Evolutionary conservation across 1,139 yeast species (phyloP).

Genomic region (Saccharomyces uvarum): DNA sequence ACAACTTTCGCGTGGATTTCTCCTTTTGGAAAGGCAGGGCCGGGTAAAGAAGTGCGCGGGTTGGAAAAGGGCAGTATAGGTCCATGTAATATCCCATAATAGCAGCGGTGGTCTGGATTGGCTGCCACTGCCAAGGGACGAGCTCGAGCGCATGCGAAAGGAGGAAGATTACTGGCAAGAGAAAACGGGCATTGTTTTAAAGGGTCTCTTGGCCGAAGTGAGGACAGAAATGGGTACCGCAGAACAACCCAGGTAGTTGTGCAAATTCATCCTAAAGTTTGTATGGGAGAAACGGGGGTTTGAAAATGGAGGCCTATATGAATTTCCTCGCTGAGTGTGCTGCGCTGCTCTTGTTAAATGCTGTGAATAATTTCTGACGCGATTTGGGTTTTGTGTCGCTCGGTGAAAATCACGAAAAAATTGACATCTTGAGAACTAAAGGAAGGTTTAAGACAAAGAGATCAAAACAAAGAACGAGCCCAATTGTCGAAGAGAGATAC

Average conservation of each 20-base stretch:
- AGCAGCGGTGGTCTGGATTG: neutral
- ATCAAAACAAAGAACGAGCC: neutral
- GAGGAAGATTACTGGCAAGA: neutral
- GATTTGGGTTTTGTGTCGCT: neutral
- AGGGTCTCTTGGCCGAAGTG: neutral
- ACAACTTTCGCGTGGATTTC: neutral
- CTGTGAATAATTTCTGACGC: neutral
- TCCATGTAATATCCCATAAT: neutral
- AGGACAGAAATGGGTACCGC: neutral
- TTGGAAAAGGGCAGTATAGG: neutral
- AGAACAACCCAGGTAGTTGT: neutral
- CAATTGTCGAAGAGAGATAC: neutral
- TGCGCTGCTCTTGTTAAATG: neutral
- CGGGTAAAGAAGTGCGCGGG: neutral
- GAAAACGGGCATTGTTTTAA: neutral
- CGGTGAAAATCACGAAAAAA: conserved; percentile 1
- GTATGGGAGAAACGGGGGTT: neutral
- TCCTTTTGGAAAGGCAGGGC: neutral
- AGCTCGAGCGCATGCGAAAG: neutral
- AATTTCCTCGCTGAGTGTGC: neutral
- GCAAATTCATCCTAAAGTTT: neutral
- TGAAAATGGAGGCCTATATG: neutral
- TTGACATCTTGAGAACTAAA: neutral
- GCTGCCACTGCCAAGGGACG: neutral
- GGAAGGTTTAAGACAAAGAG: neutral